Percentiles rank a stretch among this genome's conserved stretches.
These are phyloP conservation scores for Sporothrix variecibatus DNA, from an alignment of 2,329 filamentous ascomycete species.

Conservation along the genomic window DNA sequence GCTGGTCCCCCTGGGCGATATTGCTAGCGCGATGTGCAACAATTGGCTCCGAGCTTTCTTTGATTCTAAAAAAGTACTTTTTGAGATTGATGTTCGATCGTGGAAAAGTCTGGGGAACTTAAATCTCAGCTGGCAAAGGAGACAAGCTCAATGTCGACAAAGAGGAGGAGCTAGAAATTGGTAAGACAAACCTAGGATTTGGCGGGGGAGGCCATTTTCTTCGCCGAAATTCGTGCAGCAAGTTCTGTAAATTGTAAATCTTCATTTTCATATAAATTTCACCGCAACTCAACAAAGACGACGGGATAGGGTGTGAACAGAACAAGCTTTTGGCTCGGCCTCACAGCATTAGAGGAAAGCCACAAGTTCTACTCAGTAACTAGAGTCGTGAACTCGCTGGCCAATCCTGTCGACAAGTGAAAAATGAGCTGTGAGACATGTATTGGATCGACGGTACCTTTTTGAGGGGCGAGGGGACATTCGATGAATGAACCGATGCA, in stretches of 20 bases:
- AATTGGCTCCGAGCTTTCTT: neutral
- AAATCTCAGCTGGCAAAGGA: neutral
- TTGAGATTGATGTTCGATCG: neutral
- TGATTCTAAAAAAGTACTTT: neutral
- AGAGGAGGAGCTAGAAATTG: neutral
- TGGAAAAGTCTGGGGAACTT: neutral
- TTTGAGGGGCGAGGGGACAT: neutral
- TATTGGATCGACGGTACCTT: conserved; percentile 1
- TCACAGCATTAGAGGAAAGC: neutral
- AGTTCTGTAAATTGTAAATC: neutral
- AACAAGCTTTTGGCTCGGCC: neutral
- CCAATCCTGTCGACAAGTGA: neutral
- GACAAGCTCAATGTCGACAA: neutral
- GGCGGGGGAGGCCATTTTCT: neutral
- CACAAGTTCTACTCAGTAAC: neutral
- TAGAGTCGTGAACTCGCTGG: neutral
- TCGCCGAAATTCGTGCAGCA: neutral
- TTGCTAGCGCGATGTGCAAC: neutral
- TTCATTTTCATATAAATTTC: neutral
- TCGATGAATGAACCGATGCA: neutral
- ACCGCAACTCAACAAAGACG: neutral
- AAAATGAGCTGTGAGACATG: neutral
- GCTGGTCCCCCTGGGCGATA: neutral
- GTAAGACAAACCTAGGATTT: neutral
- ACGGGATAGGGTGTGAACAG: no score